Evolutionary conservation across 73 alveolate species (phyloP), one percentile per base, ranked within the genome.

Genomic region (Effrenium voratum): DNA sequence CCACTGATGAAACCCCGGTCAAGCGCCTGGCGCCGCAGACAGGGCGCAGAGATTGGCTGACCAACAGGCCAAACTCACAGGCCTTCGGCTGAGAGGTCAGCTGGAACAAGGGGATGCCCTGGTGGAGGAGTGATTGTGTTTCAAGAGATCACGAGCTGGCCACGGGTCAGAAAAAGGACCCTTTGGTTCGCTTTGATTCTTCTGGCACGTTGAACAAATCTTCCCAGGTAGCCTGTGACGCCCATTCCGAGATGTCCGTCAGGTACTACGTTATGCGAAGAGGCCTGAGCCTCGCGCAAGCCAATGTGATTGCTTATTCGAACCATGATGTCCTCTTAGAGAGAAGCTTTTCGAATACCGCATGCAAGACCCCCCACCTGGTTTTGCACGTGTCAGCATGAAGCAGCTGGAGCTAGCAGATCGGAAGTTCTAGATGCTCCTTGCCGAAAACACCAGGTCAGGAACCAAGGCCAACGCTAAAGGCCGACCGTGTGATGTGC

Each of bases 101-200:
- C 19, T 13, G 1, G 81, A 70, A 8, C 81, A 44, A 70, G 81
- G 81, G 4, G 81, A 70, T 30, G 10, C 47, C 47, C 30, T 70
- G 49, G 46, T 34, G 0, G 81, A 70, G 81, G 81, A 44, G 10
- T 0, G 26, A 36, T 22, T 12, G 46, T 45, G 80, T 68, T 6
- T n/a, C 46, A 13, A 12, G 80, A 22, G 80, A 68, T 13, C 80
- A 68, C 34, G 80, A 68, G 80, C 22, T 68, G 44, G 80, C 80
- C 5, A 68, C 80, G 34, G 80, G 80, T 13, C 34, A n/a, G 80
- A 68, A 68, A 45, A 68, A 68, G 80, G 80, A 68, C 80, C 30
- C 80, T n/a, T 43, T 43, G 46, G 46, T 68, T 26, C 30, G 46
- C 24, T 68, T 68, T 68, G 80, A 68, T n/a, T 43, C 80, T 4